phyloP scores from a whole-genome alignment of 2,329 filamentous ascomycete species.

The Ilyonectria mors-panacis region DNA sequence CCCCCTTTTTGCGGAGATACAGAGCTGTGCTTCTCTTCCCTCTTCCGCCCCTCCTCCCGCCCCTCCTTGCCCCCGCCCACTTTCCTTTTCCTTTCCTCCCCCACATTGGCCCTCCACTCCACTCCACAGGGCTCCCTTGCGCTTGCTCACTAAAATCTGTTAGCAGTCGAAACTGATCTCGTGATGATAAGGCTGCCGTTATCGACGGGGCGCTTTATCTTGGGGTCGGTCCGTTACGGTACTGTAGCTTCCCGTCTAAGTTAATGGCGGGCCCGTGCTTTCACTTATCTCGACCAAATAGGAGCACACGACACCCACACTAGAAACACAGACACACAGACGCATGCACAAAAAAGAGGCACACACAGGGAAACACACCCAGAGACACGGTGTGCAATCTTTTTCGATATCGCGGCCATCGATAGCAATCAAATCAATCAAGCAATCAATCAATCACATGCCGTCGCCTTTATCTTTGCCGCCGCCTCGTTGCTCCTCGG shows the following conservation, averaged over 20 bases:
- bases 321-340: neutral
- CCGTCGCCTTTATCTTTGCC: constrained; percentile 1
- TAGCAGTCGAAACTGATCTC: constrained; percentile 43
- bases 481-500: neutral
- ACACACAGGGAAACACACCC: neutral
- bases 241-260: constrained; percentile 25
- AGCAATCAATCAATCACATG: constrained; percentile 12
- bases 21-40: neutral
- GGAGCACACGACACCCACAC: constrained; percentile 7
- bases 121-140: constrained; percentile 2
- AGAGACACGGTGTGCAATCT: constrained; percentile 1
- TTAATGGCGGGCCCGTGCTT: constrained; percentile 9
- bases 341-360: neutral
- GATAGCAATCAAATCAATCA: constrained; percentile 1
- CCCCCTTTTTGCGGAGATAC: too few species aligned
- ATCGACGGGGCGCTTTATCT: constrained; percentile 27
- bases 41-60: neutral
- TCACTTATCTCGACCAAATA: constrained; percentile 13
- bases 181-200: constrained; percentile 27
- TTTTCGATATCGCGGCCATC: neutral
- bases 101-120: constrained; percentile 7
- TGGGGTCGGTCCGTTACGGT: constrained; percentile 34
- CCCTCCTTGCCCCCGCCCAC: too few species aligned
- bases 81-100: constrained; percentile 5
- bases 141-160: constrained; percentile 50